These are phyloP conservation scores for Eimeria acervulina DNA, from an alignment of 169 alveolate genomes.

Conservation along the genomic window DNA sequence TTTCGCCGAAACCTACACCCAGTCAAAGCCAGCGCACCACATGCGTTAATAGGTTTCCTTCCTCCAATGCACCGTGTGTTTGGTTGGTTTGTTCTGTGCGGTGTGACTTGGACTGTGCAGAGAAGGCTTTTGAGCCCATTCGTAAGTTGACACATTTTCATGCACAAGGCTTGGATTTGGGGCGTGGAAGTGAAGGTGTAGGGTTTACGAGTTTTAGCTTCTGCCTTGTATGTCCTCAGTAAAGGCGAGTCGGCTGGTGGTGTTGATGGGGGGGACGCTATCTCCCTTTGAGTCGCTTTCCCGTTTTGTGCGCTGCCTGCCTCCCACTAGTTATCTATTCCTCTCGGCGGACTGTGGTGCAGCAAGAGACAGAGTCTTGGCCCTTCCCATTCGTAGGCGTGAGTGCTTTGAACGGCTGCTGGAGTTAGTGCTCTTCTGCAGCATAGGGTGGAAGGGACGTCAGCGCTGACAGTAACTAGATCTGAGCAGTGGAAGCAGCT, in stretches of 20 bases:
- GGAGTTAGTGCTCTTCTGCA: not conserved
- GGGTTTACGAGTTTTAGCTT: not conserved
- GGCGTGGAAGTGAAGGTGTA: not conserved
- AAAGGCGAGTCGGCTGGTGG: slow-evolving; percentile 45
- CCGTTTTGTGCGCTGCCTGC: slow-evolving; percentile 42
- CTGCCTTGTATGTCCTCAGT: not conserved
- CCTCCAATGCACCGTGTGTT: not conserved
- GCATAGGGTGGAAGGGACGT: not conserved
- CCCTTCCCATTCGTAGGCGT: not conserved
- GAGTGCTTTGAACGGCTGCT: not conserved
- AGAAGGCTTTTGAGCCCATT: slow-evolving; percentile 55
- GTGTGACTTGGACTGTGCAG: slow-evolving; percentile 21
- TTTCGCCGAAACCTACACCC: not conserved
- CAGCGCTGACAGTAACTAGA: not conserved
- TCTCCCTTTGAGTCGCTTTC: slow-evolving; percentile 57
- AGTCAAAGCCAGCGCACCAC: not conserved
- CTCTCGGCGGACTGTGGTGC: slow-evolving; percentile 48
- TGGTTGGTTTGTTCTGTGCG: not conserved
- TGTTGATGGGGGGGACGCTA: slow-evolving; percentile 55
- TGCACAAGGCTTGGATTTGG: not conserved
- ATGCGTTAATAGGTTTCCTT: not conserved
- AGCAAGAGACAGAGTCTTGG: slow-evolving; percentile 33
- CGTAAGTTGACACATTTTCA: not conserved
- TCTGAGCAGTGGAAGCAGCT: not conserved
- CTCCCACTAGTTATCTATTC: slow-evolving; percentile 34